phyloP scores from a whole-genome alignment of 2,329 filamentous ascomycete species.

The Diaporthe vexans region DNA sequence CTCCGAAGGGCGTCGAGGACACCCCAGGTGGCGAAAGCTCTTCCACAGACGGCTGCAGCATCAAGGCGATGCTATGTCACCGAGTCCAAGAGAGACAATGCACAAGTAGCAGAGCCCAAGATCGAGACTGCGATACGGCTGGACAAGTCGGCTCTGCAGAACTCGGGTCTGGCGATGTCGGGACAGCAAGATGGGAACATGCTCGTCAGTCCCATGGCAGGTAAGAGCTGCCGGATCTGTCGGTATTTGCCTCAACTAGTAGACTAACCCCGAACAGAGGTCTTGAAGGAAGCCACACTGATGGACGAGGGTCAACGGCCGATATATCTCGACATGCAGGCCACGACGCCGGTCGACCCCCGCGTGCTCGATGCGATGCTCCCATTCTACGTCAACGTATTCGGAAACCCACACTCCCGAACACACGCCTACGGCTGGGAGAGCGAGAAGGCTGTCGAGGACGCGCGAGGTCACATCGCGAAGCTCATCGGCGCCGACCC shows the following conservation, averaged over 20 bases:
- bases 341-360: conserved; percentile 94
- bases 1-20: conserved; percentile 51
- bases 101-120: conserved; percentile 86
- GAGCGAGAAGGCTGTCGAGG: conserved; percentile 92
- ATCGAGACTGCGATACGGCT: conserved; percentile 87
- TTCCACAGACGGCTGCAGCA: conserved; percentile 47
- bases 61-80: conserved; percentile 80
- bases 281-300: conserved; percentile 91
- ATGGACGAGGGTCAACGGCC: conserved; percentile 94
- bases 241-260: not conserved
- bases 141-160: conserved; percentile 86
- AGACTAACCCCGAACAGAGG: conserved; percentile 61
- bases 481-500: conserved; percentile 91
- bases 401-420: conserved; percentile 96
- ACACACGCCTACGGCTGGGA: conserved; percentile 99
- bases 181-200: conserved; percentile 68
- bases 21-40: conserved; percentile 51
- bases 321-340: conserved; percentile 99
- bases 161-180: conserved; percentile 70
- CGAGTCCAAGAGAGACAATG: conserved; percentile 82
- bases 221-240: conserved; percentile 48
- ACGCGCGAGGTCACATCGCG: conserved; percentile 86
- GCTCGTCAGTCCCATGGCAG: conserved; percentile 85
- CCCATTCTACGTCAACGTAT: conserved; percentile 91
- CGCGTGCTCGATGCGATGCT: conserved; percentile 97